Conservation (phyloP, 306 rosid genomes). For the Luffa aegyptiaca region DNA sequence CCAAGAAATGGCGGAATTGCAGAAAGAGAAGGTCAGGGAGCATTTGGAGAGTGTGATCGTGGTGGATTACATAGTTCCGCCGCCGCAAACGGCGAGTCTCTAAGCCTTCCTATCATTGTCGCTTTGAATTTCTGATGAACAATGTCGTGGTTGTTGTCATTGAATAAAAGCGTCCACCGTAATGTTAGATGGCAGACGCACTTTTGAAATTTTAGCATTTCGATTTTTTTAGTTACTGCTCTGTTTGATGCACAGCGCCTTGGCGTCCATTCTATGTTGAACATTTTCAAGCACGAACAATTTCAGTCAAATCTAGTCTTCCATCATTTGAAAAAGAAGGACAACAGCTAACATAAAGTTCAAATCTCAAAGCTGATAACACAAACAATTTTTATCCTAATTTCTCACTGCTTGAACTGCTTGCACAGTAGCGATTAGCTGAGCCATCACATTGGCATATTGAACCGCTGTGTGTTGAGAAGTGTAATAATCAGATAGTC, state of each 20-base stretch:
- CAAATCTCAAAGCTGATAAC: not conserved
- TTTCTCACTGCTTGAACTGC: slow-evolving; percentile 43
- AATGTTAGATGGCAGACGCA: not conserved
- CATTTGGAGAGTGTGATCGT: slow-evolving; percentile 45
- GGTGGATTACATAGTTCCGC: slow-evolving; percentile 52
- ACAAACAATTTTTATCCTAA: slow-evolving; percentile 14
- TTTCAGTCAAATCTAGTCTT: not conserved
- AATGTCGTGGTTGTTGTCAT: not conserved
- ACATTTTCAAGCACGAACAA: not conserved
- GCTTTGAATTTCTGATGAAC: not conserved
- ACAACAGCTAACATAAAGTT: not conserved
- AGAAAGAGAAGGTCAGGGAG: slow-evolving; percentile 71
- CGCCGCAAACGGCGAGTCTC: slow-evolving; percentile 46
- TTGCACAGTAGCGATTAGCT: slow-evolving; percentile 56
- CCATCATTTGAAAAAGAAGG: not conserved
- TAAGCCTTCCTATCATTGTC: slow-evolving; percentile 15
- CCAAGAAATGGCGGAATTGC: slow-evolving; percentile 28
- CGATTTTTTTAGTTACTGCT: not conserved
- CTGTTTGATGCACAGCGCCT: not conserved
- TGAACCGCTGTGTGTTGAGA: slow-evolving; percentile 84
- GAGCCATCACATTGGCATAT: slow-evolving; percentile 68
- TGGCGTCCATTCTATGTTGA: not conserved
- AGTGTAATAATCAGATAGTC: slow-evolving; percentile 57
- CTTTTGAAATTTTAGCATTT: not conserved
- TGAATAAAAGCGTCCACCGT: not conserved